Conservation (phyloP, 768 basidiomycete genomes). For the Leucosporidium yakuticum region DNA sequence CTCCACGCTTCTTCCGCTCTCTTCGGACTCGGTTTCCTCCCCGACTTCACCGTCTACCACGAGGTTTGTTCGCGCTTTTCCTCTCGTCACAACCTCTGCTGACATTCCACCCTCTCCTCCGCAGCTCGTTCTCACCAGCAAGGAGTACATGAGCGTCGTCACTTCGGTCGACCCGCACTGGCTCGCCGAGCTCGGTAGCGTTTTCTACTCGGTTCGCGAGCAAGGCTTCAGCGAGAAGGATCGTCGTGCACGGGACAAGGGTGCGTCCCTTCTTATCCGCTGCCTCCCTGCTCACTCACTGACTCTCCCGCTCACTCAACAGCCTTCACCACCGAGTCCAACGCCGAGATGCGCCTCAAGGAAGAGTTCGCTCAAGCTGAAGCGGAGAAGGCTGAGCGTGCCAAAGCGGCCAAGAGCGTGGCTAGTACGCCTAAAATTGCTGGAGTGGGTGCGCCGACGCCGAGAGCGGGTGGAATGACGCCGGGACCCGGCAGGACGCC, state of each 20-base stretch:
- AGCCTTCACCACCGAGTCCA: slow-evolving; percentile 27
- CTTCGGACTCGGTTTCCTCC: slow-evolving; percentile 79
- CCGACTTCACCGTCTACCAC: slow-evolving; percentile 94
- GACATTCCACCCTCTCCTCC: slow-evolving; percentile 35
- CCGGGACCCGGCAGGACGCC: slow-evolving; percentile 29
- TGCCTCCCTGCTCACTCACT: slow-evolving; percentile 52
- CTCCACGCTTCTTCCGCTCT: slow-evolving; percentile 94
- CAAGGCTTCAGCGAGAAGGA: slow-evolving; percentile 86
- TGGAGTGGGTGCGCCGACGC: slow-evolving; percentile 12
- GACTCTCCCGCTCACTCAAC: slow-evolving; percentile 26
- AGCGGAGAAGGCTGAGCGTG: slow-evolving; percentile 33
- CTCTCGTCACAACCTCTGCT: neutral
- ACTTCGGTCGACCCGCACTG: slow-evolving; percentile 95
- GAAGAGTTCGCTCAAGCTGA: slow-evolving; percentile 32
- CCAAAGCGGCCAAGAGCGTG: slow-evolving; percentile 32
- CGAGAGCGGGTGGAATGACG: slow-evolving; percentile 1
- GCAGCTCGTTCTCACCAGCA: slow-evolving; percentile 38
- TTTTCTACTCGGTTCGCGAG: slow-evolving; percentile 61
- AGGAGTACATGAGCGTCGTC: slow-evolving; percentile 94
- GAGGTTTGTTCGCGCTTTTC: slow-evolving; percentile 42
- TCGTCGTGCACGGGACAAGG: slow-evolving; percentile 66
- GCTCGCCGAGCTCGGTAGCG: slow-evolving; percentile 60
- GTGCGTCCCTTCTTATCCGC: slow-evolving; percentile 54
- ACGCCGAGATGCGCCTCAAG: slow-evolving; percentile 34
- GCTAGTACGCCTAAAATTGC: slow-evolving; percentile 35